Conservation (phyloP, 2,329 filamentous ascomycete species). For the Fusarium camptoceras region DNA sequence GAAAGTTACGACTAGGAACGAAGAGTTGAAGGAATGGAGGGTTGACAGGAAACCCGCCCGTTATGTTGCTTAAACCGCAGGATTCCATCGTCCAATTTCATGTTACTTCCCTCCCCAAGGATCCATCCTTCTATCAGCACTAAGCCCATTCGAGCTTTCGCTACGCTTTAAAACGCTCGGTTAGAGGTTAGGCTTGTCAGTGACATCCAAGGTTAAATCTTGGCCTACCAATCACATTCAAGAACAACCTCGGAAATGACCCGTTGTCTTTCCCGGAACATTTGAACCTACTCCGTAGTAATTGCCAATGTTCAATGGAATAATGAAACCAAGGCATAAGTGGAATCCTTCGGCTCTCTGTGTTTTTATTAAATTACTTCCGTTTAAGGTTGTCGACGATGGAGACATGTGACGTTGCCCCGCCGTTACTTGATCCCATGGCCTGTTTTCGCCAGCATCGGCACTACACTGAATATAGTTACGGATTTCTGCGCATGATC, state of each 20-base stretch:
- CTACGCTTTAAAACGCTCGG: neutral
- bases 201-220: neutral
- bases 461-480: neutral
- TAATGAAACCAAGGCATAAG: neutral
- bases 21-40: too few relatives aligned
- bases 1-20: too few relatives aligned
- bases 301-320: neutral
- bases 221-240: neutral
- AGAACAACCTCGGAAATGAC: neutral
- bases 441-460: too few relatives aligned
- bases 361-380: neutral
- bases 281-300: neutral
- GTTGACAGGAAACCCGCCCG: neutral
- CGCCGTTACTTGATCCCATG: neutral
- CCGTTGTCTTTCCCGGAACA: neutral
- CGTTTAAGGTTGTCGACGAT: neutral
- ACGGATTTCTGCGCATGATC: neutral
- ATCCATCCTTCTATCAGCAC: neutral
- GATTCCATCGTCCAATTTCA: neutral
- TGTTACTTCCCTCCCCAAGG: neutral
- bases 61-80: neutral
- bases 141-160: neutral
- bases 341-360: neutral
- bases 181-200: neutral
- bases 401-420: neutral